These are phyloP conservation scores for Claviceps pusilla DNA, from an alignment of 2,329 filamentous ascomycete genomes.

Conservation along the genomic window DNA sequence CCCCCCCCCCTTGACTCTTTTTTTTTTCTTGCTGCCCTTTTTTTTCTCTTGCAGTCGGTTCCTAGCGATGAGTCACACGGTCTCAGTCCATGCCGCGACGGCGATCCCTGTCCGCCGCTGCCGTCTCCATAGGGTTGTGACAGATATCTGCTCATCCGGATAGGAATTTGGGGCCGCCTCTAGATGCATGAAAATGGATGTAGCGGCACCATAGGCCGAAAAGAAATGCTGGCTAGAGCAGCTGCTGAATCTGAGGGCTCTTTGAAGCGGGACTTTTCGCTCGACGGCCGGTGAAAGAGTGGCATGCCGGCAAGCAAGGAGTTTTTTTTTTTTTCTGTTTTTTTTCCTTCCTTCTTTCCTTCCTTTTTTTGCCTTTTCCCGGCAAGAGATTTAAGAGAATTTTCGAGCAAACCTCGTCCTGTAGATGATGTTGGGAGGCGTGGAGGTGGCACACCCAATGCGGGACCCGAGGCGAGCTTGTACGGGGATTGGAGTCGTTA, in stretches of 20 bases:
- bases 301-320: too few relatives aligned
- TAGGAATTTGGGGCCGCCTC: background rate
- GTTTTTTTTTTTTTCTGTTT: too few relatives aligned
- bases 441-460: background rate
- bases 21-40: background rate
- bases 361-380: too few relatives aligned
- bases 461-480: background rate
- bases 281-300: too few relatives aligned
- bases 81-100: conserved; percentile 7
- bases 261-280: too few relatives aligned
- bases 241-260: too few relatives aligned
- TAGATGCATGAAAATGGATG: background rate
- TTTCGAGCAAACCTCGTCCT: too few relatives aligned
- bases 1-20: background rate
- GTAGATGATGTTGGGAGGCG: too few relatives aligned
- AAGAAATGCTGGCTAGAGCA: background rate
- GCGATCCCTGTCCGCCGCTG: conserved; percentile 6
- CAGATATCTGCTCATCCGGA: background rate
- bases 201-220: background rate
- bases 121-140: background rate
- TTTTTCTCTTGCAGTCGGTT: conserved; percentile 6
- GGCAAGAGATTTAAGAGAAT: too few relatives aligned
- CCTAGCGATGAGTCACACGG: conserved; percentile 11
- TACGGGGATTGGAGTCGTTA: background rate
- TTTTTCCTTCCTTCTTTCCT: too few relatives aligned